Percentiles rank a stretch among this genome's conserved stretches.
Evolutionary conservation across 768 basidiomycete genomes (phyloP).

Genomic region (Phaeotremella fagi): DNA sequence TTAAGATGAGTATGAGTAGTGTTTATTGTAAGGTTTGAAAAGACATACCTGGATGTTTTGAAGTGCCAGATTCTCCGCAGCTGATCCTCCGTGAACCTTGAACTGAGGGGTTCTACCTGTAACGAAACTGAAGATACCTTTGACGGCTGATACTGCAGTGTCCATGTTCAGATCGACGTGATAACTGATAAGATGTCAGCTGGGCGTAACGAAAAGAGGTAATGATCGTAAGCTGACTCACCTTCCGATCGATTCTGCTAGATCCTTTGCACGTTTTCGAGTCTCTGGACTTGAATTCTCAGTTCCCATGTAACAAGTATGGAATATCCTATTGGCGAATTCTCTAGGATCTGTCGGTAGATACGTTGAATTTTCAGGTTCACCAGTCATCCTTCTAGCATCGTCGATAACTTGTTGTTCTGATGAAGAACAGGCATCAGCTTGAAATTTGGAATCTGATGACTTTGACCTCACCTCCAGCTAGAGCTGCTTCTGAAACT

Average conservation of each 20-base stretch:
- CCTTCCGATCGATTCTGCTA: slow-evolving; percentile 87
- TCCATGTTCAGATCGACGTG: slow-evolving; percentile 97
- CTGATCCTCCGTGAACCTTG: slow-evolving; percentile 76
- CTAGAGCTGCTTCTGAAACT: slow-evolving; percentile 69
- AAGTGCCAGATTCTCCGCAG: slow-evolving; percentile 87
- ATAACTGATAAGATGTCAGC: slow-evolving; percentile 57
- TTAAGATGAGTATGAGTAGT: not conserved
- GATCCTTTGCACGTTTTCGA: slow-evolving; percentile 73
- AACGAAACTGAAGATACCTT: slow-evolving; percentile 74
- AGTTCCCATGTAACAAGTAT: slow-evolving; percentile 99
- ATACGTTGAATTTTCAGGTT: slow-evolving; percentile 73
- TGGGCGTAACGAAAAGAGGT: not conserved
- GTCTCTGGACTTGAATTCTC: slow-evolving; percentile 90
- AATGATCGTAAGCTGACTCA: slow-evolving; percentile 44
- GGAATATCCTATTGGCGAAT: slow-evolving; percentile 80
- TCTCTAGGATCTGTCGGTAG: slow-evolving; percentile 81
- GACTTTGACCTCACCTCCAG: slow-evolving; percentile 58
- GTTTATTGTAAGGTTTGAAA: not conserved
- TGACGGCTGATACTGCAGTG: slow-evolving; percentile 73
- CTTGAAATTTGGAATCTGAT: not conserved
- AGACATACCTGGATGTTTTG: slow-evolving; percentile 83
- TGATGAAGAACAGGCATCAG: slow-evolving; percentile 42
- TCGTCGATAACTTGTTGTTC: slow-evolving; percentile 83
- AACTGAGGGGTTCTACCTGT: slow-evolving; percentile 71
- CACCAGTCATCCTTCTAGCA: slow-evolving; percentile 81